A percentile compares a stretch with the other conserved stretches of the same genome.
Evolutionary conservation across 2,329 filamentous ascomycete species (phyloP).

Genomic region (Didymellaceae sp.): DNA sequence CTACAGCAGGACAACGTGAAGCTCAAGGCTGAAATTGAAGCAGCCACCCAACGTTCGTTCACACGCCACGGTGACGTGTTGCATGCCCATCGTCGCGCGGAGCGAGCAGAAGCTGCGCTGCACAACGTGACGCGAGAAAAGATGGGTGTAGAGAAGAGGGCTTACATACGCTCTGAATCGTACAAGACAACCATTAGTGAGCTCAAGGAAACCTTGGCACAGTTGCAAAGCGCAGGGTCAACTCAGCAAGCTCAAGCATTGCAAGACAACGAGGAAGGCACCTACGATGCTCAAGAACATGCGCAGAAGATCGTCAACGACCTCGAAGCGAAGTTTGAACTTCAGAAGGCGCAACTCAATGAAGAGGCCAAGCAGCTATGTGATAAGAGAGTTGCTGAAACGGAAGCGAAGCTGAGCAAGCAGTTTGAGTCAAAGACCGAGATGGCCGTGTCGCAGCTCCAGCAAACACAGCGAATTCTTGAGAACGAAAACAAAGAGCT

Average conservation of each 20-base stretch:
- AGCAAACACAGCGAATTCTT: background rate
- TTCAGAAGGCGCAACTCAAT: background rate
- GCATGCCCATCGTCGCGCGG: constrained; percentile 8
- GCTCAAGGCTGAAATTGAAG: background rate
- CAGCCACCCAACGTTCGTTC: background rate
- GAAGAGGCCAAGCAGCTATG: background rate
- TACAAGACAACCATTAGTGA: too few species aligned
- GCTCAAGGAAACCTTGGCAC: too few species aligned
- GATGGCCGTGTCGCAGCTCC: background rate
- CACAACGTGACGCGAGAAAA: background rate
- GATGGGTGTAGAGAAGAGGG: background rate
- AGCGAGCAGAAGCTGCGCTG: constrained; percentile 3
- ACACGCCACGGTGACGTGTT: constrained; percentile 1
- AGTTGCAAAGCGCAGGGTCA: too few species aligned
- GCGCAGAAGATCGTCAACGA: background rate
- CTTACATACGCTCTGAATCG: background rate
- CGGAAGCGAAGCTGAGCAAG: background rate
- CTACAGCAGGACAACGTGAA: background rate
- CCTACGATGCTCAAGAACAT: background rate
- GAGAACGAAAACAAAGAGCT: constrained; percentile 1
- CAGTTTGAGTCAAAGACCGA: background rate
- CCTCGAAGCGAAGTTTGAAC: background rate
- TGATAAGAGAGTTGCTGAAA: background rate
- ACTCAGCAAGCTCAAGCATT: too few species aligned
- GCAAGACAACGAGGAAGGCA: background rate